These are phyloP conservation scores for Sisymbrium irio DNA, from an alignment of 345 rosid species.

Conservation along the genomic window DNA sequence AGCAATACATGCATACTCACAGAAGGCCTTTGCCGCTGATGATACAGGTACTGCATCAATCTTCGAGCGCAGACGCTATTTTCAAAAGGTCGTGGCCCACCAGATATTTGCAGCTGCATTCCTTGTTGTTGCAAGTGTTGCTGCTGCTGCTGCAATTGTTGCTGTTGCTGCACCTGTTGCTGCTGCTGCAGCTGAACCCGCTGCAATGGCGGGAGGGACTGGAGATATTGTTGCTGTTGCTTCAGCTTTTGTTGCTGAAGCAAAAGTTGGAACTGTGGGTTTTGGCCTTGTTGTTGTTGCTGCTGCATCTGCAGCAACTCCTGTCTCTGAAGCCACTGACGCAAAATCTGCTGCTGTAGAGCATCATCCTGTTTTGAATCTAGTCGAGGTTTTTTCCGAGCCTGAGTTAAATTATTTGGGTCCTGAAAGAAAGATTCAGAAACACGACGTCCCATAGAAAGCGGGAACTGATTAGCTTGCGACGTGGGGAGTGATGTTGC, in stretches of 20 bases:
- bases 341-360: slow-evolving; percentile 77
- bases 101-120: slow-evolving; percentile 53
- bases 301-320: slow-evolving; percentile 52
- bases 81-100: slow-evolving; percentile 51
- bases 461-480: slow-evolving; percentile 59
- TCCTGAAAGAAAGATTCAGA: slow-evolving; percentile 76
- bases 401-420: slow-evolving; percentile 58
- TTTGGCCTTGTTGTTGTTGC: slow-evolving; percentile 54
- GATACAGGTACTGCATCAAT: slow-evolving; percentile 93
- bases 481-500: slow-evolving; percentile 65
- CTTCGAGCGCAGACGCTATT: slow-evolving; percentile 92
- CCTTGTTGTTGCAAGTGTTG: slow-evolving; percentile 77
- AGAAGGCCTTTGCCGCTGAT: slow-evolving; percentile 81
- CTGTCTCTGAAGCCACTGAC: slow-evolving; percentile 82
- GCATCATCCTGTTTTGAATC: slow-evolving; percentile 92
- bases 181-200: slow-evolving; percentile 87
- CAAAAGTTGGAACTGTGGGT: slow-evolving; percentile 67
- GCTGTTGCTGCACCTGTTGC: slow-evolving; percentile 53
- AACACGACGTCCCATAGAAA: slow-evolving; percentile 56
- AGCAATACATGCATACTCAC: slow-evolving; percentile 46
- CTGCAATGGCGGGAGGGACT: slow-evolving; percentile 79
- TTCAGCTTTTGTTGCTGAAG: slow-evolving; percentile 59
- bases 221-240: slow-evolving; percentile 62
- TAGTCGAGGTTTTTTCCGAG: slow-evolving; percentile 73
- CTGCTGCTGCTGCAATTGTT: slow-evolving; percentile 69